Conservation (phyloP, 139 green algal genomes). For the Astrephomene gubernaculifera region DNA sequence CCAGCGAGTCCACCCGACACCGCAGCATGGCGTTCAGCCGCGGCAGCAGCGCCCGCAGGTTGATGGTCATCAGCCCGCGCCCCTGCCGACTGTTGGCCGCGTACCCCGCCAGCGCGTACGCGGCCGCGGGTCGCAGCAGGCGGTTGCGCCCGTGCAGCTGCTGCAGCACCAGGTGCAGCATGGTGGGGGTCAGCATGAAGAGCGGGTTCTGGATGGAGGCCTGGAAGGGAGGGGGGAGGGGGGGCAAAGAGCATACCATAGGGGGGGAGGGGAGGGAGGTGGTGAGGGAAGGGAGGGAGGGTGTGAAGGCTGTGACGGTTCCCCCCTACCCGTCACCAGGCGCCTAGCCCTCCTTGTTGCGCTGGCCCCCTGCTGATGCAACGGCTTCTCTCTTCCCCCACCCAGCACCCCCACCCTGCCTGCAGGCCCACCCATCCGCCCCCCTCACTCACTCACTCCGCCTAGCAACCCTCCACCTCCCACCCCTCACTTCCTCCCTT, state of each 20-base stretch:
- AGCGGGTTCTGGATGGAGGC: slow-evolving; percentile 33
- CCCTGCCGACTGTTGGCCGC: slow-evolving; percentile 18
- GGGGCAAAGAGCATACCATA: too few relatives aligned
- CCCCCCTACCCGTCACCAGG: too few relatives aligned
- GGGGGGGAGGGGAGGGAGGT: background rate
- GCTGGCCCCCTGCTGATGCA: too few relatives aligned
- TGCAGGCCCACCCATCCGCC: background rate
- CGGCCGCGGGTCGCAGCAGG: slow-evolving; percentile 28
- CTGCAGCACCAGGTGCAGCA: background rate
- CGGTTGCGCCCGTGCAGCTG: slow-evolving; percentile 23
- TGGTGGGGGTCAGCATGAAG: background rate
- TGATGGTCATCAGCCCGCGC: background rate
- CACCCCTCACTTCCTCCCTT: background rate
- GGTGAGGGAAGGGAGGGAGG: background rate
- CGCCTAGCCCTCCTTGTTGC: too few relatives aligned
- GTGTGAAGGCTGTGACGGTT: too few relatives aligned
- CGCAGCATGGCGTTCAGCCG: slow-evolving; percentile 29
- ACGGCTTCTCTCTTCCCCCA: background rate
- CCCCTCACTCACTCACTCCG: background rate
- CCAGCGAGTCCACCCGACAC: slow-evolving; percentile 28
- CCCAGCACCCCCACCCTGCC: background rate
- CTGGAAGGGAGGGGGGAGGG: background rate
- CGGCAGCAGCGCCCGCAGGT: slow-evolving; percentile 4
- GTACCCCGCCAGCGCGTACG: slow-evolving; percentile 36
- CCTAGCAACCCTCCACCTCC: background rate